A percentile compares a stretch with the other conserved stretches of the same genome.
Conservation (phyloP, 495 filamentous ascomycete species). For the Neohortaea acidophila region DNA sequence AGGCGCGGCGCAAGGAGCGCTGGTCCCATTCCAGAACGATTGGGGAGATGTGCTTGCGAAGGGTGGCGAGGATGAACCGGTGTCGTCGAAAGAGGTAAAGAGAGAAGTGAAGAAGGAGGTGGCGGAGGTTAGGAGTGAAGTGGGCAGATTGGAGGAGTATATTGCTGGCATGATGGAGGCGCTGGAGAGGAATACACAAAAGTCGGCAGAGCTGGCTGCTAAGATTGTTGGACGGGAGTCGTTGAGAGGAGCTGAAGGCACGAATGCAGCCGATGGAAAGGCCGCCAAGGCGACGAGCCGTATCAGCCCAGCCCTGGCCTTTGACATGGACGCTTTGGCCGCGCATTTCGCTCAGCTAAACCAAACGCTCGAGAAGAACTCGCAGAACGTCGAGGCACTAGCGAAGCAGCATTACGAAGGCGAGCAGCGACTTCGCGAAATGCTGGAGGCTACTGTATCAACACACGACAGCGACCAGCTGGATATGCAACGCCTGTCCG, state of each 20-base stretch:
- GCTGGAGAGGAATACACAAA: conserved; percentile 12
- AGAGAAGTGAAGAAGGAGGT: conserved; percentile 6
- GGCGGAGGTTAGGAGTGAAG: conserved; percentile 4
- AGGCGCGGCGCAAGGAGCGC: conserved; percentile 9
- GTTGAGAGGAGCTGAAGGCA: too few species aligned
- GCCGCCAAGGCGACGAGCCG: too few species aligned
- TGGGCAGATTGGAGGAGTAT: conserved; percentile 11
- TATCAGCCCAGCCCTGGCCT: too few species aligned
- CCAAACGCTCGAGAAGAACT: conserved; percentile 5
- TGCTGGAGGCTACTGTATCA: not conserved
- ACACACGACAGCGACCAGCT: conserved; percentile 4
- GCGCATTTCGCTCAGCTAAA: conserved; percentile 10
- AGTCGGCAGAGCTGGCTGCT: conserved; percentile 6
- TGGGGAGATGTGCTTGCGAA: conserved; percentile 12
- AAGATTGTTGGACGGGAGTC: not conserved
- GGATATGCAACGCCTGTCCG: conserved; percentile 12
- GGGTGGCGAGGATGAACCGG: conserved; percentile 4
- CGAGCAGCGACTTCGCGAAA: conserved; percentile 4
- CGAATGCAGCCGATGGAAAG: too few species aligned
- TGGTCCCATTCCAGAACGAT: conserved; percentile 13
- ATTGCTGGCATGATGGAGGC: conserved; percentile 16
- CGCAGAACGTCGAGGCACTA: conserved; percentile 8
- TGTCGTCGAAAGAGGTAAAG: not conserved
- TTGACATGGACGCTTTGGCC: conserved; percentile 2
- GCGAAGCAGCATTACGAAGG: conserved; percentile 9